Conservation (phyloP, 2,329 filamentous ascomycete species). For the Thelonectria rubi region DNA sequence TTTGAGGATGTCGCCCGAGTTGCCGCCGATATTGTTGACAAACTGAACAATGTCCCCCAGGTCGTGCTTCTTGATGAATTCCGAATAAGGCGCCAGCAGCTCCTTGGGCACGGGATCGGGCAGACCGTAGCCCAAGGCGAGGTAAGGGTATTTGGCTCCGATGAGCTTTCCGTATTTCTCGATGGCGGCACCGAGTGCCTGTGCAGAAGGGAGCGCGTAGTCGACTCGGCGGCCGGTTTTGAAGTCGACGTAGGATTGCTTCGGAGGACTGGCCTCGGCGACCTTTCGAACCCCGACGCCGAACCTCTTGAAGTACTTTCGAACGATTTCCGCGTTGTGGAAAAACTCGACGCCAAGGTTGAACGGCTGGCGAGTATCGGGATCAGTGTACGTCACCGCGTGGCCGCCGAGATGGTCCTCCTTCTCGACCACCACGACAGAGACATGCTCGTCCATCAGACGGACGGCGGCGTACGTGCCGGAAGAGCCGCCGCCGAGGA, state of each 20-base stretch:
- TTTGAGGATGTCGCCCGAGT: conserved; percentile 6
- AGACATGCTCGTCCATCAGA: not conserved
- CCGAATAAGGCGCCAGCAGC: conserved; percentile 6
- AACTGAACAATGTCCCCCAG: conserved; percentile 3
- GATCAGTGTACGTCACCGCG: conserved; percentile 11
- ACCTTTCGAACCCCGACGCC: not conserved
- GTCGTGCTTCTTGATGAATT: conserved; percentile 9
- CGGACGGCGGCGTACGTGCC: conserved; percentile 13
- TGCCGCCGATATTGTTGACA: not conserved
- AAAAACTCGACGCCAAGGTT: conserved; percentile 14
- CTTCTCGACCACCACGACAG: conserved; percentile 16
- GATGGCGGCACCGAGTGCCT: not conserved
- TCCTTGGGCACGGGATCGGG: conserved; percentile 13
- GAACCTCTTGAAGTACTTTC: not conserved
- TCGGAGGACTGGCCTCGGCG: accelerated
- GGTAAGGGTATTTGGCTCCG: conserved; percentile 7
- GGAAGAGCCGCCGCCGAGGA: conserved; percentile 13
- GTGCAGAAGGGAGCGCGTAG: not conserved
- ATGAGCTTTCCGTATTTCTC: conserved; percentile 5
- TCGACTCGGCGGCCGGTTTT: not conserved
- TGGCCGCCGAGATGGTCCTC: conserved; percentile 15
- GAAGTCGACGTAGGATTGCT: not conserved
- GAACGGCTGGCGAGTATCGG: conserved; percentile 11
- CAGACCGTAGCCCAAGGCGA: conserved; percentile 5
- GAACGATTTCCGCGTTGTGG: conserved; percentile 1